phyloP scores from a whole-genome alignment of 139 green algal genomes.

The Nannochloris sp. region DNA sequence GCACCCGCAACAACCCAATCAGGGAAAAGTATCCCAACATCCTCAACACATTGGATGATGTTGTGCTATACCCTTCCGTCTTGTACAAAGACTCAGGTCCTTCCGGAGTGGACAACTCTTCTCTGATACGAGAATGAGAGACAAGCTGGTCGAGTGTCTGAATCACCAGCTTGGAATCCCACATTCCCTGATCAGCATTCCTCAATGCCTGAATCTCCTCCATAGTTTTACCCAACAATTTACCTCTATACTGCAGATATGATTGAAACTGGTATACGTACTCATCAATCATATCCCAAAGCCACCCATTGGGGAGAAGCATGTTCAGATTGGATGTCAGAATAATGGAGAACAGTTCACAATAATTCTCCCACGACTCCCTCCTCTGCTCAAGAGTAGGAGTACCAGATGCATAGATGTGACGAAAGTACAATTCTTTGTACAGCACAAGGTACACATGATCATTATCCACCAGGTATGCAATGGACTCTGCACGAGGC shows the following conservation, averaged over 20 bases:
- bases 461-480: constrained; percentile 86
- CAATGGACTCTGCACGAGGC: constrained; percentile 74
- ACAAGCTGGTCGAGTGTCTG: constrained; percentile 24
- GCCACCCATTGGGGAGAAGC: constrained; percentile 92
- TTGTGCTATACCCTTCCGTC: constrained; percentile 67
- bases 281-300: constrained; percentile 99
- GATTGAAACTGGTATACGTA: constrained; percentile 98
- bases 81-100: constrained; percentile 39
- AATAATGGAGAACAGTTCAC: constrained; percentile 80
- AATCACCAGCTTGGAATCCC: constrained; percentile 23
- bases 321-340: constrained; percentile 94
- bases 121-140: constrained; percentile 14
- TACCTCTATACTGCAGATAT: constrained; percentile 77
- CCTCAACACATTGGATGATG: constrained; percentile 84
- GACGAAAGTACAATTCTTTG: constrained; percentile 96
- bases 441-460: constrained; percentile 98
- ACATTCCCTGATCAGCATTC: constrained; percentile 6
- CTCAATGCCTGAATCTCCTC: constrained; percentile 49
- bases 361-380: constrained; percentile 94
- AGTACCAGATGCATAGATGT: constrained; percentile 77
- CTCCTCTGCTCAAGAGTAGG: constrained; percentile 65
- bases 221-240: constrained; percentile 53
- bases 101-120: constrained; percentile 18
- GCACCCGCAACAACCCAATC: constrained; percentile 81
- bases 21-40: constrained; percentile 95